These are phyloP conservation scores for Porphyrellus sp. DNA, from an alignment of 1,284 basidiomycete species.

Conservation along the genomic window DNA sequence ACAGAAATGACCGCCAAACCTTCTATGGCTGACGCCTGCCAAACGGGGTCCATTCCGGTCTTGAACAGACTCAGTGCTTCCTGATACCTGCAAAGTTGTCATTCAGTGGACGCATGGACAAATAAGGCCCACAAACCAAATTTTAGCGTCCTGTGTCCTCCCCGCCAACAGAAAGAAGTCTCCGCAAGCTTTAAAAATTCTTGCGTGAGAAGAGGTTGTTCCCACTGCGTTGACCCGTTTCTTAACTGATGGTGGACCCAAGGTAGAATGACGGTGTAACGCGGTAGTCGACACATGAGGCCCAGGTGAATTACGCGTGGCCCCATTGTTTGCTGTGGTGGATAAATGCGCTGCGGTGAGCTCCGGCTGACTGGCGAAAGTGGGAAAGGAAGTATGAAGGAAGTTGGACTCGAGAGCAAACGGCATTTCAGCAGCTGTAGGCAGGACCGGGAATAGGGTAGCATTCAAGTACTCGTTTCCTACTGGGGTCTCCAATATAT, in stretches of 20 bases:
- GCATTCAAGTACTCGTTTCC: constrained; percentile 76
- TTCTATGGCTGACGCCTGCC: constrained; percentile 86
- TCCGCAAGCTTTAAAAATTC: constrained; percentile 84
- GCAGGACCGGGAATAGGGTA: constrained; percentile 56
- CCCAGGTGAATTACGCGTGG: constrained; percentile 57
- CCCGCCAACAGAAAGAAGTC: constrained; percentile 87
- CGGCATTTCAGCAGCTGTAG: constrained; percentile 57
- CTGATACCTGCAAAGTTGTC: constrained; percentile 60
- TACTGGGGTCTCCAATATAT: constrained; percentile 64
- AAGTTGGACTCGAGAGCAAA: constrained; percentile 47
- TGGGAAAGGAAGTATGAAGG: constrained; percentile 44
- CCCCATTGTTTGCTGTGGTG: constrained; percentile 40
- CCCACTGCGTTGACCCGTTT: constrained; percentile 64
- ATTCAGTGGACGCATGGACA: constrained; percentile 22
- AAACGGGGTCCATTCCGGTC: constrained; percentile 69
- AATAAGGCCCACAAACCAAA: constrained; percentile 54
- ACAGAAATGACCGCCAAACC: constrained; percentile 74
- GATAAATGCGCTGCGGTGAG: constrained; percentile 42
- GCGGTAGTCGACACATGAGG: constrained; percentile 31
- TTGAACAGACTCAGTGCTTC: constrained; percentile 78
- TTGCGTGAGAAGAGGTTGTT: constrained; percentile 68
- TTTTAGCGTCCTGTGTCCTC: constrained; percentile 71
- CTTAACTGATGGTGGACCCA: constrained; percentile 45
- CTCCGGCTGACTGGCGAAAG: constrained; percentile 59
- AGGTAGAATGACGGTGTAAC: constrained; percentile 48